Base-by-base conservation (phyloP, 768 basidiomycete species). In the Boletus pseudo-olivaceus region DNA sequence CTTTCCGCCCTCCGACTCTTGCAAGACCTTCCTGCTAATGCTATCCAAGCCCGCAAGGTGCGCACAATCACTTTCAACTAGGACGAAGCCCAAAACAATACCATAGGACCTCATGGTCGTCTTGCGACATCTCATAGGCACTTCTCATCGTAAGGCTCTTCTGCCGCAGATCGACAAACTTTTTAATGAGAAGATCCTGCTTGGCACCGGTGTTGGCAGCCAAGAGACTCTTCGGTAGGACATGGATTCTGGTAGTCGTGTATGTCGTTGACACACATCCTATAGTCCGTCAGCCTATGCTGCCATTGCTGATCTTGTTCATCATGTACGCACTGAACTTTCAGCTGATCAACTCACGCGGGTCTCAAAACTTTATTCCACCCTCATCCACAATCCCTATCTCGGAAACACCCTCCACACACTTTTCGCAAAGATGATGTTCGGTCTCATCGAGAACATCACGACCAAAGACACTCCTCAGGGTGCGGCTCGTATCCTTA, bases 1-100 rank as follows among this genome's bases (percentile, higher is more conserved):
- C 74, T 89, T 47, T 82, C 85, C 20, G 85, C 89, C 29, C 73
- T 98, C 33, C 82, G 97, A n/a, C 76, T 98, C 32, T 77, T 98
- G 45, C 90, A 97, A 66, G 95, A 98, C 68, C 94, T 94, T 66
- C 95, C 97, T 37, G 79, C 88, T 0, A 91, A 89, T 64, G 87
- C 87, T 9, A 87, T 93, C 14, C 76, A 82, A 9, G 79, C 92
- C 19, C 79, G 96, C 72, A 93, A 88, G 79, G 93, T 91, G 34
- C 33, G 69, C 51, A 38, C 26, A 27, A 20, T 34, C 27, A 14
- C 7, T 38, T 26, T 37, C 10, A 35, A 26, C 37, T n/a, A 23
- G 45, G 59, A 45, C 38, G 20, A 37, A 15, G 45, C 11, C 10
- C 20, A 35, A 43, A 48, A 29, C 57, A 17, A 10, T 23, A 29